A percentile compares a stretch with the other conserved stretches of the same genome.
Evolutionary conservation across 768 basidiomycete species (phyloP).

Genomic region (Lactarius deliciosus): DNA sequence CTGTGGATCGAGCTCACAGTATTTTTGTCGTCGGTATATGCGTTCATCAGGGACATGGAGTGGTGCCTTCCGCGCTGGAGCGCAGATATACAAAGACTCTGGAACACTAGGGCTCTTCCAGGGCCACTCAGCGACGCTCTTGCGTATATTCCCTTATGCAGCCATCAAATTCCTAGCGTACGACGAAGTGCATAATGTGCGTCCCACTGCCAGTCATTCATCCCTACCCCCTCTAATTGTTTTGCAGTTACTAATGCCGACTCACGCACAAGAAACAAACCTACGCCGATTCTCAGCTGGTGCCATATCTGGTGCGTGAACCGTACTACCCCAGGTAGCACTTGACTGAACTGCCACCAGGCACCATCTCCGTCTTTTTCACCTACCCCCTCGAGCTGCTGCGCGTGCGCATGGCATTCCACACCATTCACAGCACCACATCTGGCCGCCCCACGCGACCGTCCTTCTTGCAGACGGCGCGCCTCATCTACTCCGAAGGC

Average conservation of each 20-base stretch:
- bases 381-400: slow-evolving; percentile 97
- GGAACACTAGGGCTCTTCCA: slow-evolving; percentile 86
- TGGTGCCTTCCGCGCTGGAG: slow-evolving; percentile 77
- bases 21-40: background rate
- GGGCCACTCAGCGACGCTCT: slow-evolving; percentile 92
- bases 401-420: slow-evolving; percentile 93
- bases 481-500: slow-evolving; percentile 71
- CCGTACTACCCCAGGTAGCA: background rate
- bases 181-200: slow-evolving; percentile 79
- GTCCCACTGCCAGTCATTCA: slow-evolving; percentile 28
- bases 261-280: slow-evolving; percentile 73
- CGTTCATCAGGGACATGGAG: slow-evolving; percentile 70
- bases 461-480: slow-evolving; percentile 55
- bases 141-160: slow-evolving; percentile 96
- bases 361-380: slow-evolving; percentile 82
- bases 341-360: slow-evolving; percentile 37
- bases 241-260: slow-evolving; percentile 80
- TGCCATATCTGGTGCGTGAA: slow-evolving; percentile 71
- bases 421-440: slow-evolving; percentile 46
- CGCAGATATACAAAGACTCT: slow-evolving; percentile 61
- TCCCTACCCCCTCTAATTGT: background rate
- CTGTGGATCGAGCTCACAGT: background rate
- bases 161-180: slow-evolving; percentile 97
- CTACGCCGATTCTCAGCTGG: slow-evolving; percentile 81
- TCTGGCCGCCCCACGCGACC: slow-evolving; percentile 35